phyloP scores from a whole-genome alignment of 768 basidiomycete genomes.

The Suillus occidentalis region DNA sequence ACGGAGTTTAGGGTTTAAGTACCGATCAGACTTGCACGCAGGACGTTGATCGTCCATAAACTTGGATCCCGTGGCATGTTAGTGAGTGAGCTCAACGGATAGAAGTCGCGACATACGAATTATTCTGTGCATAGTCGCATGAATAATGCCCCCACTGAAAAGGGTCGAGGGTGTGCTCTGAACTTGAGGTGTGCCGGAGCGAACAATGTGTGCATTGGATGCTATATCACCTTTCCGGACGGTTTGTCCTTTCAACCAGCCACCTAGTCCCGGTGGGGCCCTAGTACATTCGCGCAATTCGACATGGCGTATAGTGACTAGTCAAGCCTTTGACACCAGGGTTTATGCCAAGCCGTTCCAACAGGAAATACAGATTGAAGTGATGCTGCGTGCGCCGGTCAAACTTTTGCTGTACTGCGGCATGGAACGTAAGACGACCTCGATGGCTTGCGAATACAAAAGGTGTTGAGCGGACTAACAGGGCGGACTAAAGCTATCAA shows the following conservation, averaged over 20 bases:
- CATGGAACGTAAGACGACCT: not conserved
- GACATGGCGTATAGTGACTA: no score
- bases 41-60: slow-evolving; percentile 95
- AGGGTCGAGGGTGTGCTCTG: slow-evolving; percentile 73
- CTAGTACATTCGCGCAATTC: no score
- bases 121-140: slow-evolving; percentile 81
- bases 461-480: no score
- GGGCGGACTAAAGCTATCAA: no score
- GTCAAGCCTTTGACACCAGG: no score
- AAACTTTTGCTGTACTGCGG: no score
- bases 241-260: no score
- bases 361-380: no score
- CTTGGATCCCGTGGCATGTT: slow-evolving; percentile 34
- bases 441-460: not conserved
- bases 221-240: no score
- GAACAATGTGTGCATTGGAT: slow-evolving; percentile 38
- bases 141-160: slow-evolving; percentile 84
- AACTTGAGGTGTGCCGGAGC: slow-evolving; percentile 65
- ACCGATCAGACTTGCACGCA: slow-evolving; percentile 95
- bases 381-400: no score
- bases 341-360: no score
- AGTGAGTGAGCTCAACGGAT: slow-evolving; percentile 1
- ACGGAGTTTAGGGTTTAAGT: slow-evolving; percentile 91
- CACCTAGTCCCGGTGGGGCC: no score
- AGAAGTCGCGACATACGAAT: slow-evolving; percentile 52